Evolutionary conservation across 306 rosid genomes (phyloP).

Genomic region (Cercis canadensis): DNA sequence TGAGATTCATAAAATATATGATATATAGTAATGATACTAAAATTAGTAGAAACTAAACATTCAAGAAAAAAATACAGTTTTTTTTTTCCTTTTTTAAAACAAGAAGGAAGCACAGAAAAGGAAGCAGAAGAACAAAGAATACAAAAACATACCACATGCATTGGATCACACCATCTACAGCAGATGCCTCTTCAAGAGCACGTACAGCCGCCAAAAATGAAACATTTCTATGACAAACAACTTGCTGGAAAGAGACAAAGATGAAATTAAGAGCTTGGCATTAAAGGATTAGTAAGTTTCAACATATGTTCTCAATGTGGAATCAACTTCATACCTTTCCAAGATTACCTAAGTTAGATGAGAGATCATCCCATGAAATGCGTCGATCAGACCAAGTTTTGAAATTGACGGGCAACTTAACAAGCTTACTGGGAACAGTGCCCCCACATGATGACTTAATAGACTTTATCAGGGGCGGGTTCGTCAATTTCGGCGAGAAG

Average conservation of each 20-base stretch:
- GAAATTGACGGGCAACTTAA: constrained; percentile 59
- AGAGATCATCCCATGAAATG: constrained; percentile 58
- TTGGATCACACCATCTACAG: constrained; percentile 57
- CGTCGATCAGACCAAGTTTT: constrained; percentile 44
- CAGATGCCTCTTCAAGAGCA: constrained; percentile 72
- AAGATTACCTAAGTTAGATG: constrained; percentile 48
- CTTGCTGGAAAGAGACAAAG: constrained; percentile 54
- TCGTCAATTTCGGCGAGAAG: constrained; percentile 42
- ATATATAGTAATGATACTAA: too few relatives aligned
- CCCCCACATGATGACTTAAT: constrained; percentile 27
- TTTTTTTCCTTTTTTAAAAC: too few relatives aligned
- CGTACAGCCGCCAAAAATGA: constrained; percentile 59
- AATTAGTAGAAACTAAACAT: too few relatives aligned
- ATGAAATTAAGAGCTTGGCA: background rate
- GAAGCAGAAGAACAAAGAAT: background rate
- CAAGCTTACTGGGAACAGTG: constrained; percentile 34
- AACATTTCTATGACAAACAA: constrained; percentile 49
- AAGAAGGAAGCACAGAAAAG: too few relatives aligned
- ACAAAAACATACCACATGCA: constrained; percentile 64
- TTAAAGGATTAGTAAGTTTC: background rate
- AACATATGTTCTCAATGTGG: background rate
- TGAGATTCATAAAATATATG: too few relatives aligned
- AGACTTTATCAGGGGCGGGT: constrained; percentile 37
- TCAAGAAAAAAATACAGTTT: too few relatives aligned
- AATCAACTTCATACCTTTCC: constrained; percentile 61